Evolutionary conservation across 805 yeast species (phyloP), one percentile per base, ranked within the genome.

Genomic region (Suhomyces xylopsoci): DNA sequence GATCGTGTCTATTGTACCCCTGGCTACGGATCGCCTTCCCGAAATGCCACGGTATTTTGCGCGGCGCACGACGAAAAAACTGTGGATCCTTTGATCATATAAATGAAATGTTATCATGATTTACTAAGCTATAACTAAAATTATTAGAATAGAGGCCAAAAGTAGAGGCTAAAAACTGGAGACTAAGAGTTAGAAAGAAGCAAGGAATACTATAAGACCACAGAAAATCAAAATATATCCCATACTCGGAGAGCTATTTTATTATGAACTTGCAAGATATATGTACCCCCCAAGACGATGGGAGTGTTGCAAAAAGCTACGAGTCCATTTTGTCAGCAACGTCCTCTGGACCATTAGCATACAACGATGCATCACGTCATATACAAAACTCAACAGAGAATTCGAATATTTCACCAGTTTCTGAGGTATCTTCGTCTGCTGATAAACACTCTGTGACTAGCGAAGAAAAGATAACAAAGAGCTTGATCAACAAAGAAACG

Each of bases 201-300:
- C n/a, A n/a, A n/a, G n/a, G n/a, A n/a, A n/a, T n/a, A n/a, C n/a
- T n/a, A n/a, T n/a, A n/a, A n/a, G n/a, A n/a, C n/a, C n/a, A n/a
- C n/a, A n/a, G n/a, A n/a, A n/a, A n/a, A n/a, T n/a, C n/a, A n/a
- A n/a, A n/a, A n/a, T n/a, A n/a, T n/a, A n/a, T n/a, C n/a, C n/a
- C n/a, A n/a, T n/a, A n/a, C n/a, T n/a, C n/a, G n/a, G n/a, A n/a
- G n/a, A n/a, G n/a, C n/a, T n/a, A n/a, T n/a, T n/a, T n/a, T 22
- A 22, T 22, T 22, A 26, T 55, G 58, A 51, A 55, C 36, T 51
- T 55, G 24, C 54, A 51, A 12, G 56, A 53, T 14, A 44, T 26
- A 34, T 55, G 58, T 45, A 49, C 45, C 7, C 56, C 58, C 47
- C 47, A 42, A 20, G 50, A 47, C 36, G 47, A 46, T 7, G 43